These are phyloP conservation scores for Aspergillus cejpii DNA, from an alignment of 2,329 filamentous ascomycete genomes.

Conservation along the genomic window DNA sequence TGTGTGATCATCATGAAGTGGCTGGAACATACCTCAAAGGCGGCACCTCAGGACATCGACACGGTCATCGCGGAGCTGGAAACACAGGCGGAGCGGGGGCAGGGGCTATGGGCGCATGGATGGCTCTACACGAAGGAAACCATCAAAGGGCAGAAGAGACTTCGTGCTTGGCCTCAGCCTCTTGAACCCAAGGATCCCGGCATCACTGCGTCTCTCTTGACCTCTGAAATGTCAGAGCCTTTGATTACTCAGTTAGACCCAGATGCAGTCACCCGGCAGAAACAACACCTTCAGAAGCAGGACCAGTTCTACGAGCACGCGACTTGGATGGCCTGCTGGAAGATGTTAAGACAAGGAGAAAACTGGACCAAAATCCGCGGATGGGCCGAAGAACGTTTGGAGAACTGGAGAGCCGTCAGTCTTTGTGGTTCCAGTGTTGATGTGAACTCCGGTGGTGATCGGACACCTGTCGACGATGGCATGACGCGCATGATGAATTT, in stretches of 20 bases:
- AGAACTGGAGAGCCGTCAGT: constrained; percentile 81
- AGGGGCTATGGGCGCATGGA: constrained; percentile 73
- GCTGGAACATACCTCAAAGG: constrained; percentile 70
- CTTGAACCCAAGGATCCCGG: constrained; percentile 57
- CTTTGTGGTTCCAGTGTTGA: constrained; percentile 56
- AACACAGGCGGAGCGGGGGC: constrained; percentile 64
- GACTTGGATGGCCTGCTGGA: constrained; percentile 90
- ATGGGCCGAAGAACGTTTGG: constrained; percentile 79
- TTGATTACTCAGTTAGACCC: constrained; percentile 86
- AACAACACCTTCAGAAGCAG: constrained; percentile 66
- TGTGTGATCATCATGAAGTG: constrained; percentile 75
- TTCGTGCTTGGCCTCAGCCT: constrained; percentile 60
- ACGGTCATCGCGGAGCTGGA: constrained; percentile 70
- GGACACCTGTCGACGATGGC: constrained; percentile 31
- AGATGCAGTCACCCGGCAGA: constrained; percentile 76
- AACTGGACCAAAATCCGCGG: constrained; percentile 66
- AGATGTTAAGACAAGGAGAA: constrained; percentile 80
- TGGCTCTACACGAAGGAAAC: constrained; percentile 87
- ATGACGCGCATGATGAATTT: constrained; percentile 40
- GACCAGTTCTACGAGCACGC: constrained; percentile 85
- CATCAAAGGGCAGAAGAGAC: constrained; percentile 82
- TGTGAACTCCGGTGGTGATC: constrained; percentile 20
- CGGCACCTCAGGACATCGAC: constrained; percentile 63
- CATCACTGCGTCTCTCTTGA: constrained; percentile 52
- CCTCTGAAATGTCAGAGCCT: constrained; percentile 53